These are phyloP conservation scores for Mrakia hoshinonis DNA, from an alignment of 768 basidiomycete species.

Conservation along the genomic window DNA sequence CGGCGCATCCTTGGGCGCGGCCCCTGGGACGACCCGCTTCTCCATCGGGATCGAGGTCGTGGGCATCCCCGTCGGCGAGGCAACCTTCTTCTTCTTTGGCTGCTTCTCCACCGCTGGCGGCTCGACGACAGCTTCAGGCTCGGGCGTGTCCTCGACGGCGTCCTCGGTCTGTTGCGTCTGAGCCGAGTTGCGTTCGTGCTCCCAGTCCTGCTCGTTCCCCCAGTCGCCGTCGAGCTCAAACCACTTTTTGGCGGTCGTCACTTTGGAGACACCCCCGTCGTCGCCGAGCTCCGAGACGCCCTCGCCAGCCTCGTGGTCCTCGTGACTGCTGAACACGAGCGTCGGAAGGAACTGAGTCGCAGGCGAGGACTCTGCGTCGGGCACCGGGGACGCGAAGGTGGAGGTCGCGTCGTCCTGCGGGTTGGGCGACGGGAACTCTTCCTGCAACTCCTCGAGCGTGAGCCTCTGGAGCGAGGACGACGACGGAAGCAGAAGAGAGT, in stretches of 20 bases:
- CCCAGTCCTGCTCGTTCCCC: background rate
- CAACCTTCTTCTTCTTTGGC: background rate
- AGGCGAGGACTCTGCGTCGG: background rate
- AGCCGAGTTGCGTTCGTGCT: background rate
- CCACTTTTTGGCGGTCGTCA: background rate
- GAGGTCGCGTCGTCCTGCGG: background rate
- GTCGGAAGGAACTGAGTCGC: background rate
- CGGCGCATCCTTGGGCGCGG: background rate
- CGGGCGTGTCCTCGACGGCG: background rate
- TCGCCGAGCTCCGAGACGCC: background rate
- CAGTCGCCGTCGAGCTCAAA: background rate
- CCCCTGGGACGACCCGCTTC: conserved; percentile 2
- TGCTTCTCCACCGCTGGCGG: background rate
- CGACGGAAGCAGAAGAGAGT: background rate
- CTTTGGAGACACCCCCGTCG: background rate
- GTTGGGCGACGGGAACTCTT: background rate
- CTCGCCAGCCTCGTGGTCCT: background rate
- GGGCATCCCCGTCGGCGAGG: background rate
- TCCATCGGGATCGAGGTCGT: background rate
- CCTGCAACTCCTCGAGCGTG: background rate
- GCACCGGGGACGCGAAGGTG: background rate
- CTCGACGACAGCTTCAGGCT: background rate
- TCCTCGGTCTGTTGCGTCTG: background rate
- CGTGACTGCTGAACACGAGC: conserved; percentile 1
- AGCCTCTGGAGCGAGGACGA: background rate